Evolutionary conservation across 306 rosid species (phyloP).

Genomic region (Vicia villosa): DNA sequence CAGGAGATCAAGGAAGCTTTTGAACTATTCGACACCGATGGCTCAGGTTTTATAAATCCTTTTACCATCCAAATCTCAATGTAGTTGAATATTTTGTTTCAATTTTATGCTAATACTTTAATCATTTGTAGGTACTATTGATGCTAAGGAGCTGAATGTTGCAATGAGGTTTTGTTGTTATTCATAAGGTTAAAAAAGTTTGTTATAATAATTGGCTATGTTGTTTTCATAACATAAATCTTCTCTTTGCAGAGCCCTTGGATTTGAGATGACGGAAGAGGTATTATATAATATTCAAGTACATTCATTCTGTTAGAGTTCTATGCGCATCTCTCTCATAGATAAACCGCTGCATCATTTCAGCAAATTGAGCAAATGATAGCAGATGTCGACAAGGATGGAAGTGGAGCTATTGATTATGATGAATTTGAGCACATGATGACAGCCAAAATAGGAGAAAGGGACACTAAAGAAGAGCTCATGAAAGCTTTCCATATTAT

Average conservation of each 20-base stretch:
- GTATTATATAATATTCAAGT: not conserved
- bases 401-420: constrained; percentile 91
- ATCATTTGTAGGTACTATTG: constrained; percentile 69
- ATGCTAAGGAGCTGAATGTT: constrained; percentile 90
- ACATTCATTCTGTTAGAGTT: not conserved
- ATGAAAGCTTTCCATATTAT: constrained; percentile 86
- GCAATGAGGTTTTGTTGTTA: constrained; percentile 79
- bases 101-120: constrained; percentile 17
- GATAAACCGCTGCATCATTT: constrained; percentile 39
- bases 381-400: constrained; percentile 94
- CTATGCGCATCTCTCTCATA: constrained; percentile 38
- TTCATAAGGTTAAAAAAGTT: constrained; percentile 10
- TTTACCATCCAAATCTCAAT: not conserved
- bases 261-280: constrained; percentile 79
- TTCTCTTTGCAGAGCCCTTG: constrained; percentile 82
- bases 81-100: not conserved
- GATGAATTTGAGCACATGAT: constrained; percentile 91
- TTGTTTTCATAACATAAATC: constrained; percentile 13
- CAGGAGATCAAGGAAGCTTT: constrained; percentile 94
- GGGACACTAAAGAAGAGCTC: constrained; percentile 92
- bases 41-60: constrained; percentile 64
- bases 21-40: constrained; percentile 89
- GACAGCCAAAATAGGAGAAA: constrained; percentile 95
- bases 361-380: constrained; percentile 95
- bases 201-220: constrained; percentile 22